A percentile compares a stretch with the other conserved stretches of the same genome.
These are phyloP conservation scores for Abelmoschus esculentus DNA, from an alignment of 345 rosid species.

Conservation along the genomic window DNA sequence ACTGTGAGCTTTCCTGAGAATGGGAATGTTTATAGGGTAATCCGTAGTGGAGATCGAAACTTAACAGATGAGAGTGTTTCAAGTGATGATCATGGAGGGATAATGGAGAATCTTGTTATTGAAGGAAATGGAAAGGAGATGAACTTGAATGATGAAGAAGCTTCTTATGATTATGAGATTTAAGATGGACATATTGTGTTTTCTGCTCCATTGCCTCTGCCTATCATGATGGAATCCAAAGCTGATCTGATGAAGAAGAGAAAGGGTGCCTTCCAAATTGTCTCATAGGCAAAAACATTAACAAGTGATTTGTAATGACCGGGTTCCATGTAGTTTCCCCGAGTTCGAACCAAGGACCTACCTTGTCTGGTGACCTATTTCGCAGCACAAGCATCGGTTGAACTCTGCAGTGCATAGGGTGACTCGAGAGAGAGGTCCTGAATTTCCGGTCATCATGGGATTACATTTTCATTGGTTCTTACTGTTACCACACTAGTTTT, in stretches of 20 bases:
- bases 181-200: slow-evolving; percentile 6
- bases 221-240: slow-evolving; percentile 10
- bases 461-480: slow-evolving; percentile 1
- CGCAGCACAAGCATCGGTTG: not conserved
- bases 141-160: not conserved
- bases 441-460: not conserved
- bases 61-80: slow-evolving; percentile 29
- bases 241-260: slow-evolving; percentile 7
- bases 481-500: not conserved
- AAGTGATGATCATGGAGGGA: slow-evolving; percentile 18
- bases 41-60: slow-evolving; percentile 34
- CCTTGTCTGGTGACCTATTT: not conserved
- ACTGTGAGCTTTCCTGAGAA: slow-evolving; percentile 46
- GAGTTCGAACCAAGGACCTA: not conserved
- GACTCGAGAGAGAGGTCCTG: not conserved
- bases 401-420: not conserved
- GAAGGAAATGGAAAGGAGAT: not conserved
- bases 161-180: not conserved
- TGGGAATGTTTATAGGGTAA: slow-evolving; percentile 38
- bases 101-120: not conserved
- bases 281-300: not conserved
- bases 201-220: slow-evolving; percentile 13
- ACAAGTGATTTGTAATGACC: not conserved
- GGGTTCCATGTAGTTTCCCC: not conserved
- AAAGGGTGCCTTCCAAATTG: slow-evolving; percentile 4